Conservation (phyloP, 2,329 filamentous ascomycete species). For the Fusarium metavorans region DNA sequence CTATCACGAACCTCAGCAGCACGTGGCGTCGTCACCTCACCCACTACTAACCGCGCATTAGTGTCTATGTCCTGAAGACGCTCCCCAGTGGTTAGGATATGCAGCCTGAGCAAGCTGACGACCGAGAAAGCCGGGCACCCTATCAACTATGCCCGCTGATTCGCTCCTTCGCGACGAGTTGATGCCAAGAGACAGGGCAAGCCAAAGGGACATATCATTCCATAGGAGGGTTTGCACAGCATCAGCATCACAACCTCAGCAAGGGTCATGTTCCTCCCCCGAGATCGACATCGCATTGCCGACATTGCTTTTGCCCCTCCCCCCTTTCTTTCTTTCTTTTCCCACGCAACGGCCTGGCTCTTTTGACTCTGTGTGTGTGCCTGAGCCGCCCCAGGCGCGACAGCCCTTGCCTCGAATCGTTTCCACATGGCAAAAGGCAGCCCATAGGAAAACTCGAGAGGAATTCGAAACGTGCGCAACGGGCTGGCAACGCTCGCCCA, state of each 20-base stretch:
- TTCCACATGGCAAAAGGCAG: constrained; percentile 10
- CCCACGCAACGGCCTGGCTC: constrained; percentile 9
- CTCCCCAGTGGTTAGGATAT: not conserved
- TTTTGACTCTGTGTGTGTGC: not conserved
- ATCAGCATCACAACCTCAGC: constrained; percentile 11
- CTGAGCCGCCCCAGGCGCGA: constrained; percentile 5
- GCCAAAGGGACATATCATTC: constrained; percentile 14
- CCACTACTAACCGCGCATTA: not conserved
- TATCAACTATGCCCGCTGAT: constrained; percentile 1
- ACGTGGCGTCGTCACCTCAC: constrained; percentile 27
- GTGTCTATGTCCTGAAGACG: not conserved
- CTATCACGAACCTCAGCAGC: constrained; percentile 26
- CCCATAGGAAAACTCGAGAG: constrained; percentile 2
- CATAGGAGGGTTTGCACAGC: constrained; percentile 8
- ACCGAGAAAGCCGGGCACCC: not conserved
- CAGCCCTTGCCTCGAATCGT: constrained; percentile 16
- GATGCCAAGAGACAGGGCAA: not conserved
- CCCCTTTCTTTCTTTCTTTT: constrained; percentile 14
- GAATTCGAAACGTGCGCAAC: constrained; percentile 2
- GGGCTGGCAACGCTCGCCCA: not conserved
- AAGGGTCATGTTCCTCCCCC: constrained; percentile 16
- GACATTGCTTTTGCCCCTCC: constrained; percentile 13
- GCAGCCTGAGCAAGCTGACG: not conserved
- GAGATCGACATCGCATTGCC: constrained; percentile 32
- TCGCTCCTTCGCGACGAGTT: not conserved